phyloP scores from a whole-genome alignment of 1,139 yeast genomes.

The Sugiyamaella grinbergsii region DNA sequence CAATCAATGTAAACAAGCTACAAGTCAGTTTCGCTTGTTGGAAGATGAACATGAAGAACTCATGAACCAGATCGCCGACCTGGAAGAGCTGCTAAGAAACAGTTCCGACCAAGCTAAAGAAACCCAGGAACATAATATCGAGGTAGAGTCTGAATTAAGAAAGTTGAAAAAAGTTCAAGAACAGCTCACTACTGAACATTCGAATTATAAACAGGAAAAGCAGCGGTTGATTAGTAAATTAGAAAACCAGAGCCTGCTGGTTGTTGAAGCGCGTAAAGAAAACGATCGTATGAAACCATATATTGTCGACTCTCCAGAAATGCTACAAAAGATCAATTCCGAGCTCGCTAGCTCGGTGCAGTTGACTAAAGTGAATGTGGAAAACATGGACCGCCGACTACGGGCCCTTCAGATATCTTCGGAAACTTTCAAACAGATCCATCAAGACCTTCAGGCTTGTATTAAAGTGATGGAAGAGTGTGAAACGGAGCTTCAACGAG shows the following conservation, averaged over 20 bases:
- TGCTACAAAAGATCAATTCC: slow-evolving; percentile 55
- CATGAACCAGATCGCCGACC: slow-evolving; percentile 37
- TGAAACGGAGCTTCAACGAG: slow-evolving; percentile 52
- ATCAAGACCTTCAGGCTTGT: slow-evolving; percentile 56
- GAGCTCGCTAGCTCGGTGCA: slow-evolving; percentile 56
- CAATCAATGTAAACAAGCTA: slow-evolving; percentile 42
- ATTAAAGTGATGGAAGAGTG: slow-evolving; percentile 61
- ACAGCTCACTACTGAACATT: slow-evolving; percentile 63
- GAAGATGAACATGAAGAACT: slow-evolving; percentile 51
- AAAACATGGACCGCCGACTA: slow-evolving; percentile 51
- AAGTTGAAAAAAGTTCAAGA: slow-evolving; percentile 67
- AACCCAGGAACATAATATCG: slow-evolving; percentile 57
- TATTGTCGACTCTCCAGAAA: slow-evolving; percentile 62
- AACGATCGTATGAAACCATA: slow-evolving; percentile 62
- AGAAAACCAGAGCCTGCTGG: slow-evolving; percentile 56
- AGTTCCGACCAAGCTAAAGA: slow-evolving; percentile 47
- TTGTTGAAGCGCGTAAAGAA: slow-evolving; percentile 60
- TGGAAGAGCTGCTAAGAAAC: slow-evolving; percentile 33
- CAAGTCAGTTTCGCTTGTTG: slow-evolving; percentile 44
- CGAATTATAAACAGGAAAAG: slow-evolving; percentile 65
- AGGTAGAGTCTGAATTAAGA: slow-evolving; percentile 64
- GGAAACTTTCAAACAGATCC: slow-evolving; percentile 60
- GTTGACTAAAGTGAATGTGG: slow-evolving; percentile 48
- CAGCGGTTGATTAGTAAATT: slow-evolving; percentile 55
- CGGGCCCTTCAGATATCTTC: slow-evolving; percentile 57